Evolutionary conservation across 495 filamentous ascomycete genomes (phyloP), one percentile per base, ranked within the genome.

Genomic region (Astrothelium macrocarpum): DNA sequence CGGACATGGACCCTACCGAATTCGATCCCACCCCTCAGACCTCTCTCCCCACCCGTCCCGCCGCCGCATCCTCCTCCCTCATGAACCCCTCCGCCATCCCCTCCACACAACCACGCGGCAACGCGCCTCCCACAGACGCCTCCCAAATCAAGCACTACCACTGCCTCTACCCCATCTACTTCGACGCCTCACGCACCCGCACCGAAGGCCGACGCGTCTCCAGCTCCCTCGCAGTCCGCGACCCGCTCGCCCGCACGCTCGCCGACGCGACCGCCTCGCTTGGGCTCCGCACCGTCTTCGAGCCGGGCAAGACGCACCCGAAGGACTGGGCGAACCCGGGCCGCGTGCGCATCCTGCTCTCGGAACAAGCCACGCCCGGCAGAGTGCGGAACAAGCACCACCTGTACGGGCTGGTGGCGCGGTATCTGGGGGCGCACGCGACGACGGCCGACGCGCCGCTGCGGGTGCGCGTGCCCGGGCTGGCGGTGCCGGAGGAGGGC

Each of bases 301-400:
- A 98, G 74, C 91, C 92, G 0, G 88, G 86, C 68, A 96, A 96
- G 77, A 79, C 85, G 53, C 94, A 98, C 77, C 94, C 94, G 0
- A 91, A 92, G 76, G 94, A 98, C 76, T 98, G 94, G 94, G 88
- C 87, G 36, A 98, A 98, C 77, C 94, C 94, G 14, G 94, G 94
- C 0, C 81, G 94, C 31, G 91, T 98, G 67, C 82, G 89, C 59
- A 84, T 96, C 25, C 75, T 84, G 68, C 75, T 97, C 7, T 61
- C 76, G 80, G 46, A 67, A 65, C 49, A 78, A 80, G 56, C 67
- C 59, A 74, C 78, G 60, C 70, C 66, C 46, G 81, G 84, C 36
- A 69, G 73, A 53, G 67, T 74, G 45, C 64, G 79, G 59, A 82
- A 78, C 67, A 65, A 75, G 20, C 88, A 92, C 73, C 88, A 96